A percentile compares a stretch with the other conserved stretches of the same genome.
phyloP scores from a whole-genome alignment of 2,329 filamentous ascomycete species.

The Arthrocladium fulminans region DNA sequence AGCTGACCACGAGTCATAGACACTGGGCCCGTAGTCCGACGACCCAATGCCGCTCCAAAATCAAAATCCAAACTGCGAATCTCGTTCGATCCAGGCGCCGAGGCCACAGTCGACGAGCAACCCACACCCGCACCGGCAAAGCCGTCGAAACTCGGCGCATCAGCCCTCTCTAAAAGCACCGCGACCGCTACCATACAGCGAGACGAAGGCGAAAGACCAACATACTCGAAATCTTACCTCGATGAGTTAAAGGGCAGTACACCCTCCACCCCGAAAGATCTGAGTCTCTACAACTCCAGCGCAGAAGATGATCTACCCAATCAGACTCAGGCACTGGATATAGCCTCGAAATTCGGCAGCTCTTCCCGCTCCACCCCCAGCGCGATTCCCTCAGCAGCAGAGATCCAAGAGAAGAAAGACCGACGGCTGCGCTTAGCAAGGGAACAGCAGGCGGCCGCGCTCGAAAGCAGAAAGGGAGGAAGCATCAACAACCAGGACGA shows the following conservation, averaged over 20 bases:
- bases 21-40: constrained; percentile 43
- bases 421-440: constrained; percentile 71
- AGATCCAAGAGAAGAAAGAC: constrained; percentile 86
- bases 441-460: constrained; percentile 39
- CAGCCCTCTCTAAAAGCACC: constrained; percentile 5
- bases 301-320: constrained; percentile 13
- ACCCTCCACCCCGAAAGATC: constrained; percentile 66
- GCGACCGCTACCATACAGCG: not conserved
- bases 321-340: constrained; percentile 38
- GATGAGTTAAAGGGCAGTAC: constrained; percentile 79
- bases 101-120: constrained; percentile 40
- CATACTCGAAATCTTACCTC: constrained; percentile 78
- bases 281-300: constrained; percentile 32
- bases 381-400: constrained; percentile 67
- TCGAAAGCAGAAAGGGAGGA: not conserved
- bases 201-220: constrained; percentile 45
- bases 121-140: constrained; percentile 3
- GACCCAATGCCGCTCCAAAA: constrained; percentile 45
- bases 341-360: constrained; percentile 41
- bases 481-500: constrained; percentile 20
- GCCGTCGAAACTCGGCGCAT: constrained; percentile 13
- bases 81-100: constrained; percentile 62
- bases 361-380: constrained; percentile 24
- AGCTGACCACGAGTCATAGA: constrained; percentile 33
- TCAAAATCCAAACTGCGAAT: constrained; percentile 68